Evolutionary conservation across 148 eudicot species (phyloP), one percentile per base, ranked within the genome.

Genomic region (Tetragonia tetragonoides): DNA sequence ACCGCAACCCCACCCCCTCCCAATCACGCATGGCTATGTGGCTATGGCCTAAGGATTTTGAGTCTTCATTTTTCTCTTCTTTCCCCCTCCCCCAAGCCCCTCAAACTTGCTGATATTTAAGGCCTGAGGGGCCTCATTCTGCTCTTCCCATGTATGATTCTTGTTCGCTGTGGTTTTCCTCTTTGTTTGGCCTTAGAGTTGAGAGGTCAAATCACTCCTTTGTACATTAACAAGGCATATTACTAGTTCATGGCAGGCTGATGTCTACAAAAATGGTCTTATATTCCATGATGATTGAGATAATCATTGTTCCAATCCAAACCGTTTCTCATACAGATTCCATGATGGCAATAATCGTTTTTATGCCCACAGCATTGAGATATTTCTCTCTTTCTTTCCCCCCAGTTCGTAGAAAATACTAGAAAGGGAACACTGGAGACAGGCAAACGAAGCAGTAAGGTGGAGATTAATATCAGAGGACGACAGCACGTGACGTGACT

Each of bases 351-450:
- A 2, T 49, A 49, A 12, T 17, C 3, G 3, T 21, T 1, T 4
- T 4, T 17, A 59, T 59, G 62, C 8, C 21, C 5, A 59, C 62
- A 20, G 23, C 23, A 59, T 59, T 59, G 21, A 59, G 62, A 59
- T 59, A 11, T 17, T 5, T 59, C 16, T 59, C 7, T 20, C 17
- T 5, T 20, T 20, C 62, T 7, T 20, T 20, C 5, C 62, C 62
- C 62, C 7, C 16, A 59, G 62, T 60, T n/a, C 64, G 47, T 39
- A 61, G 66, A 73, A 73, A 39, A 73, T 39, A 39, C 76, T 57
- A 57, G 76, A 57, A 38, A 73, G 51, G 66, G 3, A 73, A 57
- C 47, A 73, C 7, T 8, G 23, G 10, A 24, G 56, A 70, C 54
- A 24, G 21, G 7, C 47, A 15, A 67, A 39, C 20, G 49, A 67